These are phyloP conservation scores for Lichtheimia ornata DNA, from an alignment of 371 early-diverging fungal genomes.

Conservation along the genomic window DNA sequence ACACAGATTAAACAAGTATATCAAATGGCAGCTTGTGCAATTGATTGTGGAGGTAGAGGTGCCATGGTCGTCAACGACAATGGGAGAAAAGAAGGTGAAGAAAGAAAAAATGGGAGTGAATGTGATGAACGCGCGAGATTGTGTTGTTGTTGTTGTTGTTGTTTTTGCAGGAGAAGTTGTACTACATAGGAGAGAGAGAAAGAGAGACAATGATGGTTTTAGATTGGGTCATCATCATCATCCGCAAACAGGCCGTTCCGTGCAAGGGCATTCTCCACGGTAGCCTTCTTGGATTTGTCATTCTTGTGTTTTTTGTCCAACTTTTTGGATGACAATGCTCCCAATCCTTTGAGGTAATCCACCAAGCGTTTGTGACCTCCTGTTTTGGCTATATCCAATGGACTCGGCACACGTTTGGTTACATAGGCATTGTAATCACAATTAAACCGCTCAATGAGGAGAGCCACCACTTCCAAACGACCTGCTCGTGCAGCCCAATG, in stretches of 20 bases:
- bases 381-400: conserved; percentile 44
- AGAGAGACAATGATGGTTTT: conserved; percentile 6
- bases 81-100: too few species aligned
- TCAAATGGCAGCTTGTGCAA: conserved; percentile 17
- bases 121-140: too few species aligned
- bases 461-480: conserved; percentile 30
- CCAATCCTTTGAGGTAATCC: conserved; percentile 38
- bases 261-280: conserved; percentile 30
- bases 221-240: conserved; percentile 13
- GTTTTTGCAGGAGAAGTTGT: neutral
- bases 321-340: conserved; percentile 41
- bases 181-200: neutral
- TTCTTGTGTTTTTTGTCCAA: conserved; percentile 45
- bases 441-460: conserved; percentile 35
- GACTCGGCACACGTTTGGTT: conserved; percentile 31
- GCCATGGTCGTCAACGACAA: neutral
- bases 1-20: conserved; percentile 29
- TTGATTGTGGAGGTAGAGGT: neutral
- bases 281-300: conserved; percentile 26
- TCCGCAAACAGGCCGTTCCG: conserved; percentile 37
- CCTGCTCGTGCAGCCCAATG: conserved; percentile 45
- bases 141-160: too few species aligned
- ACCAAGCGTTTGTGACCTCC: conserved; percentile 37
- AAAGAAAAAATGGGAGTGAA: too few species aligned
- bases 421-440: conserved; percentile 39